A percentile compares a stretch with the other conserved stretches of the same genome.
These are phyloP conservation scores for Groenewaldozyma sp. DNA, from an alignment of 1,139 yeast species.

Conservation along the genomic window DNA sequence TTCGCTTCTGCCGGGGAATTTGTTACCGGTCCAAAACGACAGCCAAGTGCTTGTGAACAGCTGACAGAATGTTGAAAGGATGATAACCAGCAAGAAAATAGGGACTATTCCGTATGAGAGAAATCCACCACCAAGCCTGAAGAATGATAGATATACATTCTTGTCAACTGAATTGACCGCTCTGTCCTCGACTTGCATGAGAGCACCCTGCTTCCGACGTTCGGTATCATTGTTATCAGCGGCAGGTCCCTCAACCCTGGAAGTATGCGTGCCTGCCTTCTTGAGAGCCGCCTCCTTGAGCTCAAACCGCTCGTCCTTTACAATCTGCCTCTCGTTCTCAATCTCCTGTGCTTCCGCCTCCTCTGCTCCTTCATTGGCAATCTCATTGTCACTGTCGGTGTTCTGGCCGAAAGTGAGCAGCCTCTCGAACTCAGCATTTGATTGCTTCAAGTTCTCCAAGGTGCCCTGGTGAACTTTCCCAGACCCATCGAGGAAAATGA, in stretches of 20 bases:
- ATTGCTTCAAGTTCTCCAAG: slow-evolving; percentile 38
- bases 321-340: slow-evolving; percentile 1
- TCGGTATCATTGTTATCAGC: slow-evolving; percentile 9
- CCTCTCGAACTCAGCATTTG: slow-evolving; percentile 40
- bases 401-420: slow-evolving; percentile 41
- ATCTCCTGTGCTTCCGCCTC: slow-evolving; percentile 18
- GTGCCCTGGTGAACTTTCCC: slow-evolving; percentile 44
- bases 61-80: slow-evolving; percentile 48
- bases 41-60: slow-evolving; percentile 74
- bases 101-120: slow-evolving; percentile 37
- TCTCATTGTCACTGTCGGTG: slow-evolving; percentile 30
- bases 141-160: slow-evolving; percentile 42
- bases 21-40: slow-evolving; percentile 67
- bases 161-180: slow-evolving; percentile 40
- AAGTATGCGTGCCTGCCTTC: no score
- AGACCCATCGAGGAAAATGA: slow-evolving; percentile 59
- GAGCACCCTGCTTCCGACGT: slow-evolving; percentile 19
- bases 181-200: slow-evolving; percentile 42
- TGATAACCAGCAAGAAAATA: slow-evolving; percentile 30
- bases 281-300: neutral
- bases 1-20: slow-evolving; percentile 39
- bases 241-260: no score
- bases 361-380: slow-evolving; percentile 17
- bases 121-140: slow-evolving; percentile 49
- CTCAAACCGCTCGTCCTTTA: slow-evolving; percentile 1